These are phyloP conservation scores for Leishmania mexicana DNA, from an alignment of 208 protist species.

Conservation along the genomic window DNA sequence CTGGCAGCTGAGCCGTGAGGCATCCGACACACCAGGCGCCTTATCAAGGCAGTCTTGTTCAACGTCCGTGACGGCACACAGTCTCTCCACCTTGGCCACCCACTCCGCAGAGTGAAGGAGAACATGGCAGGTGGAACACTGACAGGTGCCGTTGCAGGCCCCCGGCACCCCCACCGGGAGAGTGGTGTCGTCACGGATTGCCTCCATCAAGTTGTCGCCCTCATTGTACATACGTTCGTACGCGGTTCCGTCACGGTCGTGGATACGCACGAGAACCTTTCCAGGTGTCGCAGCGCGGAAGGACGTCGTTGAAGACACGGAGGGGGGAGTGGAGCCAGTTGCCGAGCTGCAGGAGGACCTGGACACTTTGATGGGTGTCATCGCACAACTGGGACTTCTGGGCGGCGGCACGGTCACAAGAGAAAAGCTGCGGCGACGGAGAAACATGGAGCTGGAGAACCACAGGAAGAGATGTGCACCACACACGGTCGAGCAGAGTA, in stretches of 20 bases:
- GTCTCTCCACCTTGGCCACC: conserved; percentile 73
- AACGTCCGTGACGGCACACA: conserved; percentile 70
- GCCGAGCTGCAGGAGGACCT: not conserved
- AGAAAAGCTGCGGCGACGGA: not conserved
- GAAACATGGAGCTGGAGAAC: not conserved
- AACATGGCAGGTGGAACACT: conserved; percentile 97
- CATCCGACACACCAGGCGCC: conserved; percentile 34
- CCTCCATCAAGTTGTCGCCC: conserved; percentile 87
- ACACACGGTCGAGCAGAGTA: not conserved
- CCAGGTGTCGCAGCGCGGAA: not conserved
- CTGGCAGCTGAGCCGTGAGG: conserved; percentile 69
- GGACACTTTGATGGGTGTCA: not conserved
- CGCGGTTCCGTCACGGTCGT: conserved; percentile 27
- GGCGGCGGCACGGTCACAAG: not conserved
- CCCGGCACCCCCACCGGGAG: conserved; percentile 61
- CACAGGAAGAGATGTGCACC: not conserved
- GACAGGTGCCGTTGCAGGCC: conserved; percentile 91
- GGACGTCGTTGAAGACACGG: not conserved
- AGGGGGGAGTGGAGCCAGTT: not conserved
- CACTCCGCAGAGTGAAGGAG: conserved; percentile 75
- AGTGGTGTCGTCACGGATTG: conserved; percentile 78
- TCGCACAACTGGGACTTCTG: not conserved
- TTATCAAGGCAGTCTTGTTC: conserved; percentile 62
- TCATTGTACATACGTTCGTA: conserved; percentile 24
- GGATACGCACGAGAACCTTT: conserved; percentile 49